These are phyloP conservation scores for Saururus chinensis DNA, from an alignment of 164 flowering plant species.

Conservation along the genomic window DNA sequence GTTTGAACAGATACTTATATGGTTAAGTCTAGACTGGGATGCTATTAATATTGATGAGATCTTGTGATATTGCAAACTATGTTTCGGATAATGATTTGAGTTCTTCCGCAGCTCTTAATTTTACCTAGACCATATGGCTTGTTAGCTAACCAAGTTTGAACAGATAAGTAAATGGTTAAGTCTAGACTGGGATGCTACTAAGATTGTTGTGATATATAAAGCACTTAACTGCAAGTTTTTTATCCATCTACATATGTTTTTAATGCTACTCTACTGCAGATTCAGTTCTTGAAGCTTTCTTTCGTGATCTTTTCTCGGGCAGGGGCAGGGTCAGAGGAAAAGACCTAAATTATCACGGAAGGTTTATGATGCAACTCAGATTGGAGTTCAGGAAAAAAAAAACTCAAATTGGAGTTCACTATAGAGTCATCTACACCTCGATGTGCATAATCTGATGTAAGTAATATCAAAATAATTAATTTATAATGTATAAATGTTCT, in stretches of 20 bases:
- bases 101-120: too few relatives aligned
- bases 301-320: conserved; percentile 93
- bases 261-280: conserved; percentile 85
- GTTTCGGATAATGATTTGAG: too few relatives aligned
- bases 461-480: too few relatives aligned
- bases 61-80: too few relatives aligned
- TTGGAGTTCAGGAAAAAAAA: too few relatives aligned
- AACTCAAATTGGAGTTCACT: too few relatives aligned
- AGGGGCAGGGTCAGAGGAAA: conserved; percentile 95
- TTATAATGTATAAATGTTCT: too few relatives aligned
- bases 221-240: conserved; percentile 91
- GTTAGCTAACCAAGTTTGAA: too few relatives aligned
- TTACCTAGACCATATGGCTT: too few relatives aligned
- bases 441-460: too few relatives aligned
- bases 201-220: conserved; percentile 74
- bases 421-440: too few relatives aligned
- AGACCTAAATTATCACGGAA: conserved; percentile 80
- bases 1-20: conserved; percentile 1
- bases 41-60: conserved; percentile 59
- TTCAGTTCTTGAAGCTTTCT: conserved; percentile 91
- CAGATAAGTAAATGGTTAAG: conserved; percentile 38
- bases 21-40: conserved; percentile 88
- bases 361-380: conserved; percentile 82
- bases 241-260: too few relatives aligned
- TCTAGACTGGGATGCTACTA: conserved; percentile 66